These are phyloP conservation scores for Oryza australiensis DNA, from an alignment of 176 grass and related monocot species.

Conservation along the genomic window DNA sequence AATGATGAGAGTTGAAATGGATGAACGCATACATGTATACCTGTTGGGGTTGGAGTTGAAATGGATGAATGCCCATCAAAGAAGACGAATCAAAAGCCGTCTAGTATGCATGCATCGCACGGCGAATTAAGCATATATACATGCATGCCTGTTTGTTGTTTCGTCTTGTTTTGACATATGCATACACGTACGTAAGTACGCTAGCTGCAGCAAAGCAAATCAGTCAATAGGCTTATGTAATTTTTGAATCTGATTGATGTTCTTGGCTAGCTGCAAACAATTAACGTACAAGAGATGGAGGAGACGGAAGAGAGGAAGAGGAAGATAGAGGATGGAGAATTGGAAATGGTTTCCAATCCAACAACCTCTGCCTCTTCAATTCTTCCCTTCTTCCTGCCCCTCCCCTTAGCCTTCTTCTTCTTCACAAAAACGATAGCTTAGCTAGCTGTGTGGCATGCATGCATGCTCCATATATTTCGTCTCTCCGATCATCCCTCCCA, in stretches of 20 bases:
- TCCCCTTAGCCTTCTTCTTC: neutral
- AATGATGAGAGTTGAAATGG: neutral
- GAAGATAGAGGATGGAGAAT: neutral
- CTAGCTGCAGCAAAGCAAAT: neutral
- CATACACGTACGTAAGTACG: neutral
- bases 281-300: too few species aligned
- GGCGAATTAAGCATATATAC: too few species aligned
- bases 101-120: neutral
- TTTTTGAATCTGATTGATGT: too few species aligned
- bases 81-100: neutral
- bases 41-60: slow-evolving; percentile 41
- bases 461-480: neutral
- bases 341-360: slow-evolving; percentile 17
- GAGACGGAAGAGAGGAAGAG: neutral
- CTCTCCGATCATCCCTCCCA: slow-evolving; percentile 19
- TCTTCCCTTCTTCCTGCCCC: slow-evolving; percentile 21
- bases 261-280: too few species aligned
- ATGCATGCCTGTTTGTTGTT: too few species aligned
- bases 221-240: too few species aligned
- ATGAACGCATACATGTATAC: neutral
- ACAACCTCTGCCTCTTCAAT: neutral
- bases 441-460: neutral
- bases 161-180: neutral
- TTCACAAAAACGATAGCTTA: too few species aligned
- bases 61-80: slow-evolving; percentile 43